Evolutionary conservation across 2,329 filamentous ascomycete species (phyloP).

Genomic region (Lasiodiplodia gonubiensis): DNA sequence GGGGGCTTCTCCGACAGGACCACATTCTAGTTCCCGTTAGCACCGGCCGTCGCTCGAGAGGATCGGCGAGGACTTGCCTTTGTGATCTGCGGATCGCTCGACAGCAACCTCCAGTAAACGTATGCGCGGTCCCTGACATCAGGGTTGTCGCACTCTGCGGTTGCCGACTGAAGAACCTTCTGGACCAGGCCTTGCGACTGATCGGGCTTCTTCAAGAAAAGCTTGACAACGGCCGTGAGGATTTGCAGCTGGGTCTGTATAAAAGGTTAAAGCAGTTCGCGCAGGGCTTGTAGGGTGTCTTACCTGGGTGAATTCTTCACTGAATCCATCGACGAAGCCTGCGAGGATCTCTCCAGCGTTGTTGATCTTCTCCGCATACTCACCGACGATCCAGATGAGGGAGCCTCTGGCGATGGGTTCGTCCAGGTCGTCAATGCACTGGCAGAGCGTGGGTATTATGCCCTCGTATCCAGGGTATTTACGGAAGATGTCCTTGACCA

Average conservation of each 20-base stretch:
- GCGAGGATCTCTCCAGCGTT: slow-evolving; percentile 95
- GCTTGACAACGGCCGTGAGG: slow-evolving; percentile 92
- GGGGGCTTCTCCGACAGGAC: slow-evolving; percentile 93
- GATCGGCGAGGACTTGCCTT: slow-evolving; percentile 64
- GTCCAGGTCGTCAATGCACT: slow-evolving; percentile 95
- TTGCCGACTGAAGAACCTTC: slow-evolving; percentile 90
- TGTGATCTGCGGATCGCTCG: slow-evolving; percentile 86
- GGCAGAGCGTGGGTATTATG: slow-evolving; percentile 93
- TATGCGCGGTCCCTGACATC: slow-evolving; percentile 97
- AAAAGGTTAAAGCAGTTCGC: not conserved
- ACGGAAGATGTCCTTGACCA: slow-evolving; percentile 97
- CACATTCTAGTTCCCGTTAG: slow-evolving; percentile 64
- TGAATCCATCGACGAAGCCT: slow-evolving; percentile 91
- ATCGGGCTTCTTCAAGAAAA: slow-evolving; percentile 96
- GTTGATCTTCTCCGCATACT: slow-evolving; percentile 98
- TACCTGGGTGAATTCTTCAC: slow-evolving; percentile 94
- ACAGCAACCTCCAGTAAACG: slow-evolving; percentile 96
- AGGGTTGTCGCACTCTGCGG: slow-evolving; percentile 94
- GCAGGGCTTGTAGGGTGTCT: not conserved
- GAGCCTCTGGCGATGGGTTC: slow-evolving; percentile 90
- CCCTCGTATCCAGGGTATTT: slow-evolving; percentile 98
- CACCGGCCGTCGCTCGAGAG: not conserved
- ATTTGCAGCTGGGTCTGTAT: slow-evolving; percentile 93
- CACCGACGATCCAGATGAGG: slow-evolving; percentile 97
- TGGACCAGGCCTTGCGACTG: slow-evolving; percentile 90